Base-by-base conservation (phyloP, 768 basidiomycete species). In the Xanthoconium purpureum region DNA sequence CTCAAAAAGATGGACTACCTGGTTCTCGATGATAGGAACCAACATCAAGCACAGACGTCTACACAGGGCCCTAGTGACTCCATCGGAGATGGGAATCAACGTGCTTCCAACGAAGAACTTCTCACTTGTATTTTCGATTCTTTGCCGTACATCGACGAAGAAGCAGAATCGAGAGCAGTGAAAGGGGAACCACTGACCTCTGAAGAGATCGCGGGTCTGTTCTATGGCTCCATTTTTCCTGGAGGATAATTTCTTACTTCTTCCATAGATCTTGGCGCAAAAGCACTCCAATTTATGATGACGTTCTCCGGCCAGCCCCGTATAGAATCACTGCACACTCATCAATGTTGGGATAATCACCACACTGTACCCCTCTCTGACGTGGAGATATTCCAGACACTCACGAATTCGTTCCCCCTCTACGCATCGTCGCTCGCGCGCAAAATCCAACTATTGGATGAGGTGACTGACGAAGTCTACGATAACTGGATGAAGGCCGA, bases 1-100 rank as follows among this genome's bases (percentile, higher is more conserved):
- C 73, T 99, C 63, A 99, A 99, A 78, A 97, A 95, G 75, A 97
- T 84, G 80, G 97, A 99, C 64, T 99, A 98, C 68, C 81, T 98
- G 13, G 94, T 88, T 5, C 75, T 98, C 9, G 97, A 99, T 66
- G 97, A 99, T 69, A 77, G 97, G 44, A 66, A 71, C 68, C 59
- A 64, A 60, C 70, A 55, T 54, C 40, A 59, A 14, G 44, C 29
- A 0, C 39, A 47, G 20, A 13, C 51, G 1, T 28, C 42, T 18
- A 18, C 51, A 11, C 57, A 50, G 12, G 53, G 55, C 10, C 45
- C 55, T 10, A 42, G 10, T 32, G 48, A 49, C 15, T 15, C 30
- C 3, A 29, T 36, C 38, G 48, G 54, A 14, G n/a, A 32, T 12
- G 42, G 36, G 55, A 57, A 65, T 61, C 57, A 51, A 32, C 30